A percentile compares a stretch with the other conserved stretches of the same genome.
Conservation (phyloP, 164 flowering plant species). For the Warburgia ugandensis region DNA sequence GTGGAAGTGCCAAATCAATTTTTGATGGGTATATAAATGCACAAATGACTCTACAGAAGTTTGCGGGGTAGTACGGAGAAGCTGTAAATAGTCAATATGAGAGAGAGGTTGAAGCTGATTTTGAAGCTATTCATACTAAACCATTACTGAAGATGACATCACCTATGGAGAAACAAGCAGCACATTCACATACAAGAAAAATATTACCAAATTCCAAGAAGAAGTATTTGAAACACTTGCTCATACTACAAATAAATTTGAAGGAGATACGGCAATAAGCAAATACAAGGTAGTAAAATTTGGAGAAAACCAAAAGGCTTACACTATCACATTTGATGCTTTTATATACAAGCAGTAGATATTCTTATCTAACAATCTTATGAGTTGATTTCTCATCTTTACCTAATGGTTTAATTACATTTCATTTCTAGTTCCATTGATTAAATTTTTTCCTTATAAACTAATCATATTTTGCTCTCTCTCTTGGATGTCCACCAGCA, state of each 20-base stretch:
- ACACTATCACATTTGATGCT: slow-evolving; percentile 3
- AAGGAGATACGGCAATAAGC: no score
- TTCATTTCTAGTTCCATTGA: no score
- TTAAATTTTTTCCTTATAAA: no score
- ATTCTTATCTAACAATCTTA: no score
- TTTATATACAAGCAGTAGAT: no score
- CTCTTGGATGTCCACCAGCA: no score
- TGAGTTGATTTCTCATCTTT: no score
- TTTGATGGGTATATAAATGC: slow-evolving; percentile 8
- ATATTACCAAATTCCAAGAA: no score
- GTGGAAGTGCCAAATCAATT: slow-evolving; percentile 1
- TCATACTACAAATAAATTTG: no score
- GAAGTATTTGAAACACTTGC: no score
- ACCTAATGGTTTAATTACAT: no score
- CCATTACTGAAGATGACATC: slow-evolving; percentile 3
- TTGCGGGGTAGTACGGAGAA: slow-evolving; percentile 1
- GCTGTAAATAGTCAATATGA: slow-evolving; percentile 1
- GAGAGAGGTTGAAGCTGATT: slow-evolving; percentile 4
- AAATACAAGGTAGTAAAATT: slow-evolving; percentile 9
- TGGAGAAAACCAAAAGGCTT: slow-evolving; percentile 1
- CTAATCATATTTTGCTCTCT: no score
- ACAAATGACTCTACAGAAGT: slow-evolving; percentile 1
- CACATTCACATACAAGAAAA: slow-evolving; percentile 1
- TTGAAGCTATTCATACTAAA: slow-evolving; percentile 4
- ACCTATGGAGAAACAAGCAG: slow-evolving; percentile 7